Evolutionary conservation across 2,329 filamentous ascomycete genomes (phyloP).

Genomic region (Ophiostoma piceae): DNA sequence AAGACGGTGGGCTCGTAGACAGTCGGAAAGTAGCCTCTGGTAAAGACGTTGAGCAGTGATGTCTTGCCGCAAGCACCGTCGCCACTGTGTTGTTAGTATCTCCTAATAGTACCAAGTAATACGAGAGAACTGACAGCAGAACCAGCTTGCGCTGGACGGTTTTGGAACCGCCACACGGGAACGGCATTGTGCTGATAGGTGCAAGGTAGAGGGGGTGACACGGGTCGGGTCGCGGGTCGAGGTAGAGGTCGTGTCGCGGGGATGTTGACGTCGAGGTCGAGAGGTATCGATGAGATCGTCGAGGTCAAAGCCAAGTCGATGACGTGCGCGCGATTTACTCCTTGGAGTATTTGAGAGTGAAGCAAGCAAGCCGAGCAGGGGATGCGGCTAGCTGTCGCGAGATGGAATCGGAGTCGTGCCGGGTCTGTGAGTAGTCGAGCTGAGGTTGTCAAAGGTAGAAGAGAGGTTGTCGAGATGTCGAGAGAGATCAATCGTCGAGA

Average conservation of each 20-base stretch:
- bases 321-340: conserved; percentile 8
- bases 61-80: conserved; percentile 98
- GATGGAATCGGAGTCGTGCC: neutral
- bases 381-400: neutral
- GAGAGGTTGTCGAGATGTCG: too few relatives aligned
- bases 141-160: conserved; percentile 95
- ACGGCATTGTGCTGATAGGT: conserved; percentile 35
- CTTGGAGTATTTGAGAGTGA: too few relatives aligned
- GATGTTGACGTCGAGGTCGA: neutral
- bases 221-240: neutral
- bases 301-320: neutral
- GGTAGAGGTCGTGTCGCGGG: neutral
- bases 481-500: neutral
- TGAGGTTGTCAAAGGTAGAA: neutral
- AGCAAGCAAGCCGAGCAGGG: neutral
- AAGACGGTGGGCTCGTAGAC: conserved; percentile 98
- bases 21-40: conserved; percentile 94
- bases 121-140: conserved; percentile 60
- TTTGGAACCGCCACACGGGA: conserved; percentile 67
- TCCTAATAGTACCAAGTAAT: too few relatives aligned
- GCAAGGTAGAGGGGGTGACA: neutral
- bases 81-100: conserved; percentile 52
- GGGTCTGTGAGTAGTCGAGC: neutral
- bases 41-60: conserved; percentile 95
- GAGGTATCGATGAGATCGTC: neutral